Base-by-base conservation (phyloP, 179 eudicot species). In the Amaranthus tricolor region DNA sequence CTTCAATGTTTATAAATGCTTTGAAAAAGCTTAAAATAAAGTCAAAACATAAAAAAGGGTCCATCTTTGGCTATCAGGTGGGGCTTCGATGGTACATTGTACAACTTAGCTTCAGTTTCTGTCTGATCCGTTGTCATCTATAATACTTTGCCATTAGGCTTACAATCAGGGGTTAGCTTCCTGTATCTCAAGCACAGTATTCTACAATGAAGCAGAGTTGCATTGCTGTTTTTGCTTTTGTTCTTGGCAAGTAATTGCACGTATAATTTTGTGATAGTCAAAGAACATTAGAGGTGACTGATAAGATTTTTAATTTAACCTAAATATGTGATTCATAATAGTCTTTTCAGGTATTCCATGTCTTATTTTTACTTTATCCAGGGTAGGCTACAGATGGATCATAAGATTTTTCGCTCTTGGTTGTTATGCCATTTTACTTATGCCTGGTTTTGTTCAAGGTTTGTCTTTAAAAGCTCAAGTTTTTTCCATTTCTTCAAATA, bases 381-480 rank as follows among this genome's bases (percentile, higher is more conserved):
- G 99, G 95, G 85, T 89, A 86, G 99, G 99, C 76, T 95, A 88
- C 89, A 87, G 92, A 83, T 90, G 94, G 93, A 85, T 95, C 78
- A 77, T 83, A 60, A 84, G 87, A 78, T 86, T 90, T 82, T 89
- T 95, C 67, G 93, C 99, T 74, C 91, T 95, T 74, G 89, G 96
- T 65, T 91, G 88, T 77, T 93, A 95, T 77, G 83, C 95, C 19
- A 62, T 95, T 75, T 80, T 95, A 74, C 85, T 95, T 72, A 76
- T 93, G 78, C 99, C 99, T 45, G 99, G 99, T 60, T 87, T 95
- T 80, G 3, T 93, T 70, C 99, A 93, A 95, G 99, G 99, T 92
- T 76, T 74, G 89, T 70, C 55, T 60, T 20, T 65, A 70, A 17
- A 68, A 21, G 63, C 59, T 62, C 10, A 65, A 31, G 60, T 51